Base-by-base conservation (phyloP, 139 green algal species). In the Desmodesmus armatus region DNA sequence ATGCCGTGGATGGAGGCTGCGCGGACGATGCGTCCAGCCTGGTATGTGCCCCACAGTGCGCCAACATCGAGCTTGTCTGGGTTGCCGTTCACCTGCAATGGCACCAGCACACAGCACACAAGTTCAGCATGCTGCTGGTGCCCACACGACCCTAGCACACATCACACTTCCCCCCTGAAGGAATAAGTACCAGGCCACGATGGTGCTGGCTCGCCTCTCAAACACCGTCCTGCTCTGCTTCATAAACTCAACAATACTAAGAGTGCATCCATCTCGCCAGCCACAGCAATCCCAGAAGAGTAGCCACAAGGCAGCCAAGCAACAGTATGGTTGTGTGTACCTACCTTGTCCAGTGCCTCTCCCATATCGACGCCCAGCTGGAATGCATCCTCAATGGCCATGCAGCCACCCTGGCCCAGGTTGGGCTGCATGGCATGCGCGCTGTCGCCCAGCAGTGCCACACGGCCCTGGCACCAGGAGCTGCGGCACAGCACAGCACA, bases 401-500 rank as follows among this genome's bases (percentile, higher is more conserved):
- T 98, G 92, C 97, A 98, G 19, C 96, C 96, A 27, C 97, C 97
- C 87, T 99, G 97, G 3, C 97, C 97, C 85, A 99, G 91, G 92
- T 99, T 99, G 81, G 97, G 97, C 94, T 99, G 97, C 96, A 99
- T 99, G 17, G 97, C 96, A 83, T 99, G 97, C 33, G 94, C 95
- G 40, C 78, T n/a, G 88, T 99, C 97, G 4, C 97, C 97, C 63
- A 99, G 91, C 63, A 99, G 91, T 0, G 91, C 95, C 25, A 99
- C 96, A 15, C 93, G 87, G 33, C 94, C 94, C 80, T 97, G 90
- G 40, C 85, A 70, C 97, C 97, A 99, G 33, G 35, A 33, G 37
- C n/a, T n/a, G n/a, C n/a, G n/a, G n/a, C n/a, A n/a, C n/a, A n/a
- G n/a, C n/a, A n/a, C n/a, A n/a, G n/a, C n/a, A n/a, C n/a, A n/a